These are phyloP conservation scores for Ustilago shanxiensis DNA, from an alignment of 1,284 basidiomycete species.

Conservation along the genomic window DNA sequence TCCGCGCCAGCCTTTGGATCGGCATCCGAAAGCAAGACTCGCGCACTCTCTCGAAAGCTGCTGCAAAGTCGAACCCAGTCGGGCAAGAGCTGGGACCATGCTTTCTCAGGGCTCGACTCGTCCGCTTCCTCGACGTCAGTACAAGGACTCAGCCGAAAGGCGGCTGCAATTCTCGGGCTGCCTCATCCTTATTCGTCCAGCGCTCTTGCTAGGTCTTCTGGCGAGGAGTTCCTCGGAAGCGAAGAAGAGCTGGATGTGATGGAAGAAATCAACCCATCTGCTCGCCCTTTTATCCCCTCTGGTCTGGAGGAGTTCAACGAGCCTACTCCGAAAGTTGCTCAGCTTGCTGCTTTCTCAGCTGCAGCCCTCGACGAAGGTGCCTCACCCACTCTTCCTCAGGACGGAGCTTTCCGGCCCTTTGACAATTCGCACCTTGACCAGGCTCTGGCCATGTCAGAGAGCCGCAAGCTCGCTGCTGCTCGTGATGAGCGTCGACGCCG, in stretches of 20 bases:
- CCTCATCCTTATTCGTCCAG: constrained; percentile 38
- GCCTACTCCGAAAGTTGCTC: constrained; percentile 33
- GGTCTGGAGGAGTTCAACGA: constrained; percentile 41
- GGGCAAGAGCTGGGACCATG: constrained; percentile 25
- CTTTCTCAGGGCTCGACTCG: constrained; percentile 16
- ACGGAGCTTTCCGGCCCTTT: constrained; percentile 25
- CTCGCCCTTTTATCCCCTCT: constrained; percentile 19
- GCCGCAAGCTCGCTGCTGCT: constrained; percentile 30
- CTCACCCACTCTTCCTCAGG: constrained; percentile 46
- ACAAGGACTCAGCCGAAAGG: constrained; percentile 31
- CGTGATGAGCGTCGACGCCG: constrained; percentile 54
- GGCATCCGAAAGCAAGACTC: constrained; percentile 20
- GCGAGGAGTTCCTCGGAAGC: constrained; percentile 15
- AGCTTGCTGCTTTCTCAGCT: constrained; percentile 39
- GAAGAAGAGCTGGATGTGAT: constrained; percentile 19
- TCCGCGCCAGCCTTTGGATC: not conserved
- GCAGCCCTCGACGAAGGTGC: constrained; percentile 40
- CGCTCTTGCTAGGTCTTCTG: constrained; percentile 4
- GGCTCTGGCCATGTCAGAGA: constrained; percentile 29
- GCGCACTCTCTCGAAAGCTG: constrained; percentile 24
- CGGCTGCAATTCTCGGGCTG: constrained; percentile 42
- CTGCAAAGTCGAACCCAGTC: constrained; percentile 24
- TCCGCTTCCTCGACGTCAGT: constrained; percentile 8
- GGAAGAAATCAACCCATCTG: not conserved
- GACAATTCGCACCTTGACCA: constrained; percentile 26